These are phyloP conservation scores for Helotiales sp. DNA, from an alignment of 2,329 filamentous ascomycete genomes.

Conservation along the genomic window DNA sequence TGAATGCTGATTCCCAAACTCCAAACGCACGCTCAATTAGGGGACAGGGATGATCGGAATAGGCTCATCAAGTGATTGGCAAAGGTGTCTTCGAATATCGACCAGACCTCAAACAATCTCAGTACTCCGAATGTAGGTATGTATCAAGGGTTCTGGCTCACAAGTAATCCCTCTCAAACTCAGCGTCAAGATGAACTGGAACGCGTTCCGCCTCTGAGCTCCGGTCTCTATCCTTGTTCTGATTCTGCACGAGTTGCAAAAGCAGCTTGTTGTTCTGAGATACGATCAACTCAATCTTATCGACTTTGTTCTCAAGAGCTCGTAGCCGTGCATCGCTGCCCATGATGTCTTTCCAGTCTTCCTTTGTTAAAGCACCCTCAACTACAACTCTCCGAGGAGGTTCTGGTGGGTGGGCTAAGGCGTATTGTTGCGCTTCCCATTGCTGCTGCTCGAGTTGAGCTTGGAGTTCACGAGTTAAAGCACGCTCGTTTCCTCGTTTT, in stretches of 20 bases:
- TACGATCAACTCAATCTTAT: slow-evolving; percentile 42
- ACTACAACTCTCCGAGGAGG: slow-evolving; percentile 40
- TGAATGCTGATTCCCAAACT: neutral
- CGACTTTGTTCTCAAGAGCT: slow-evolving; percentile 41
- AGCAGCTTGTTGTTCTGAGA: slow-evolving; percentile 43
- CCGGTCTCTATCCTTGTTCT: slow-evolving; percentile 37
- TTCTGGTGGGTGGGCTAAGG: slow-evolving; percentile 32
- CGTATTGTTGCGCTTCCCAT: slow-evolving; percentile 29
- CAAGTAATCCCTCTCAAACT: slow-evolving; percentile 45
- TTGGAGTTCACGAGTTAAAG: slow-evolving; percentile 35
- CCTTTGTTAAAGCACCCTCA: slow-evolving; percentile 42
- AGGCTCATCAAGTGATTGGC: slow-evolving; percentile 34
- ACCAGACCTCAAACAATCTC: slow-evolving; percentile 38
- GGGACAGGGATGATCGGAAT: neutral
- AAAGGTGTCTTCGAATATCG: slow-evolving; percentile 41
- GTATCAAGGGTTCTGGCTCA: slow-evolving; percentile 35
- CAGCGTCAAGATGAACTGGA: slow-evolving; percentile 43
- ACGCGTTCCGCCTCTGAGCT: slow-evolving; percentile 40
- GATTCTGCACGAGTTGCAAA: slow-evolving; percentile 39
- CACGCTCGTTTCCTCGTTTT: slow-evolving; percentile 37
- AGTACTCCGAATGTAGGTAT: slow-evolving; percentile 25
- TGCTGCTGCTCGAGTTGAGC: slow-evolving; percentile 38
- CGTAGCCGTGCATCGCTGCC: slow-evolving; percentile 42
- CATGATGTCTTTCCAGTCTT: slow-evolving; percentile 44
- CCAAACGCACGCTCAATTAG: neutral